Conservation (phyloP, 768 basidiomycete species). For the Podaxis pistillaris region DNA sequence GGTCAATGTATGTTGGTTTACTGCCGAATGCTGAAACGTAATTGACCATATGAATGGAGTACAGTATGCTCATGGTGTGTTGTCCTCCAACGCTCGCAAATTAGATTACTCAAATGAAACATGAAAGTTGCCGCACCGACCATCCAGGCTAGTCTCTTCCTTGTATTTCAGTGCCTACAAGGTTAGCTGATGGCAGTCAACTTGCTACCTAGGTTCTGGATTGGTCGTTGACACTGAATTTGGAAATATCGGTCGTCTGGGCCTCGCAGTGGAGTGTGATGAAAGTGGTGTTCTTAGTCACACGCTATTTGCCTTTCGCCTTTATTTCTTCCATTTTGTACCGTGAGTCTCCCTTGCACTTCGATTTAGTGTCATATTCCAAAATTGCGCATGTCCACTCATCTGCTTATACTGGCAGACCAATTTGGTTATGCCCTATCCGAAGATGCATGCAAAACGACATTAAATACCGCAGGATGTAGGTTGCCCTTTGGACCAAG, state of each 20-base stretch:
- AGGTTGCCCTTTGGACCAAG: neutral
- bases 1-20: neutral
- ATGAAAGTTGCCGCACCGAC: neutral
- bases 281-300: neutral
- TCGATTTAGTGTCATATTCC: neutral
- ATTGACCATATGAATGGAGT: neutral
- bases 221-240: neutral
- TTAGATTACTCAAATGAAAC: neutral
- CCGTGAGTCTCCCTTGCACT: neutral
- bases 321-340: neutral
- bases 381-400: neutral
- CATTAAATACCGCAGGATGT: neutral
- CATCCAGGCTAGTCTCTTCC: neutral
- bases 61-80: neutral
- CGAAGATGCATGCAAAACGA: neutral
- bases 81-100: neutral
- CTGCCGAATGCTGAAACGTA: neutral
- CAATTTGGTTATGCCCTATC: neutral
- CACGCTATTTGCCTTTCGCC: conserved; percentile 7
- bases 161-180: neutral
- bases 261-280: neutral
- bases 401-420: neutral
- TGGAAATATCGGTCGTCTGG: conserved; percentile 1
- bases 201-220: neutral
- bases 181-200: neutral